These are phyloP conservation scores for Lecanicillium sp. DNA, from an alignment of 2,329 filamentous ascomycete species.

Conservation along the genomic window DNA sequence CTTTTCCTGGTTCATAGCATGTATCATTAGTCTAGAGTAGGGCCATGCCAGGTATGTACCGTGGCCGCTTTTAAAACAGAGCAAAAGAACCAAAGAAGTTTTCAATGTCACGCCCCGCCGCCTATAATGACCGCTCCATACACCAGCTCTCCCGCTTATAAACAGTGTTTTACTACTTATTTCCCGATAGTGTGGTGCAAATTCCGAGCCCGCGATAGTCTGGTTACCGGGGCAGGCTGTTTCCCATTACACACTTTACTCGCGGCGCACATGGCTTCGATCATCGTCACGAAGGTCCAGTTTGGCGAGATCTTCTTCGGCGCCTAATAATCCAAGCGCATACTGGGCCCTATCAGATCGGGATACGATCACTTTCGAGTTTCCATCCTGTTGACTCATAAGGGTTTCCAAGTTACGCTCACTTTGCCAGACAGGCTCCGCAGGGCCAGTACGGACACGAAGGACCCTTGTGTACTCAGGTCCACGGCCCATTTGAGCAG, in stretches of 20 bases:
- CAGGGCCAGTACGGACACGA: conserved; percentile 17
- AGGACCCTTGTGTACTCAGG: conserved; percentile 39
- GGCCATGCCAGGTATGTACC: conserved; percentile 8
- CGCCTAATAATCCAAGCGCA: conserved; percentile 69
- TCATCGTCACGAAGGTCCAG: conserved; percentile 44
- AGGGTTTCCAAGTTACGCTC: conserved; percentile 43
- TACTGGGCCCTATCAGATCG: conserved; percentile 60
- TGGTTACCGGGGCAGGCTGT: too few relatives aligned
- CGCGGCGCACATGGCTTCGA: too few relatives aligned
- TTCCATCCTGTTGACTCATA: conserved; percentile 32
- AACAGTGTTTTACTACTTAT: too few relatives aligned
- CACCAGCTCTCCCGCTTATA: too few relatives aligned
- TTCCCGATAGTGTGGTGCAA: too few relatives aligned
- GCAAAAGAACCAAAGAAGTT: too few relatives aligned
- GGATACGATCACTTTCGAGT: conserved; percentile 48
- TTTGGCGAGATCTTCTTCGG: conserved; percentile 67
- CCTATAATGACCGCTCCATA: too few relatives aligned
- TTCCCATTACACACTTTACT: too few relatives aligned
- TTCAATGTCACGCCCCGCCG: too few relatives aligned
- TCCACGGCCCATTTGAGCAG: conserved; percentile 64
- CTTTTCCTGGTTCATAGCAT: too few relatives aligned
- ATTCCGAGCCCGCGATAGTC: too few relatives aligned
- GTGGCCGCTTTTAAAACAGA: too few relatives aligned
- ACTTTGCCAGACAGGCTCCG: conserved; percentile 37
- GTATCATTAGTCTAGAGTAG: conserved; percentile 21